A percentile compares a stretch with the other conserved stretches of the same genome.
Evolutionary conservation across 2,329 filamentous ascomycete genomes (phyloP).

Genomic region (Rutstroemia sp.): DNA sequence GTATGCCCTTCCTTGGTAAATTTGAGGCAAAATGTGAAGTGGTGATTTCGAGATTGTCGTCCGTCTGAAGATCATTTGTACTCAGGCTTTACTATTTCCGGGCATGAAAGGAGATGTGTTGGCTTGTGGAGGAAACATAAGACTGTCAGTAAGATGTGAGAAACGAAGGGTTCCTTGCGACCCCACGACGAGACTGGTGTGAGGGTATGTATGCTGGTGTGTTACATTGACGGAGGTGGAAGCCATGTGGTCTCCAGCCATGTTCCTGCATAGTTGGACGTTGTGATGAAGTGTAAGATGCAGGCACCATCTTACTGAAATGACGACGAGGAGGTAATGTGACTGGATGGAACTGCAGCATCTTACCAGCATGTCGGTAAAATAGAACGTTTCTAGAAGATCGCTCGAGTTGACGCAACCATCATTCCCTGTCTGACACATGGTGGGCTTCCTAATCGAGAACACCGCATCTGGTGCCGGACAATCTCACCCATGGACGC

Average conservation of each 20-base stretch:
- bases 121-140: neutral
- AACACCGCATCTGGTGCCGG: neutral
- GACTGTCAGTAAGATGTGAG: neutral
- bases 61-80: neutral
- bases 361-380: neutral
- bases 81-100: neutral
- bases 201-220: neutral
- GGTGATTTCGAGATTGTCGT: neutral
- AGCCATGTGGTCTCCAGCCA: conserved; percentile 1
- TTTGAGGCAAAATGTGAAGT: neutral
- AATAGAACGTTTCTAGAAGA: conserved; percentile 7
- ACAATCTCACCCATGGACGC: neutral
- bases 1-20: no score
- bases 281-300: neutral
- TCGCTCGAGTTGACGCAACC: conserved; percentile 4
- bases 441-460: neutral
- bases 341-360: neutral
- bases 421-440: conserved; percentile 2
- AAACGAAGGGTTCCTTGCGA: neutral
- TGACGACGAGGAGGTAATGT: conserved; percentile 4
- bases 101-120: neutral
- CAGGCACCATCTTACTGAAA: conserved; percentile 1
- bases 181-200: neutral
- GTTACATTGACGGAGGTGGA: neutral
- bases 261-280: conserved; percentile 1